Conservation (phyloP, 305 asterid species). For the Fraxinus paxiana region DNA sequence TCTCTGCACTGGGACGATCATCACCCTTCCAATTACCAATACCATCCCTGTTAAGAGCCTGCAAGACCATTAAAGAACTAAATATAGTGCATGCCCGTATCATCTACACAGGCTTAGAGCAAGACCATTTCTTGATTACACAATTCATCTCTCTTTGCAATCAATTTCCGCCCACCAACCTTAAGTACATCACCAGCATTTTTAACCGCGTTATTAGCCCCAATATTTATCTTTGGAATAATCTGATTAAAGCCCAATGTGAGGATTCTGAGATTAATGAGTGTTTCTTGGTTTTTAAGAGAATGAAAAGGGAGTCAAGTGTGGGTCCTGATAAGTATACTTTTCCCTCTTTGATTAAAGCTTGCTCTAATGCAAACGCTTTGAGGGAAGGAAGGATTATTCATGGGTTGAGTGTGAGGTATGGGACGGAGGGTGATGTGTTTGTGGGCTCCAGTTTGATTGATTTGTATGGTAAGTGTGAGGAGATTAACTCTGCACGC, state of each 20-base stretch:
- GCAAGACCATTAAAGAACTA: conserved; percentile 41
- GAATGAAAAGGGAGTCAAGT: conserved; percentile 35
- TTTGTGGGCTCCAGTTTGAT: conserved; percentile 67
- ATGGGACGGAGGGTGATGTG: conserved; percentile 47
- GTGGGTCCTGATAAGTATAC: conserved; percentile 55
- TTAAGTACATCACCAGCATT: conserved; percentile 41
- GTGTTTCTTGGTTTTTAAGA: conserved; percentile 37
- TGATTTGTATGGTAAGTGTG: conserved; percentile 69
- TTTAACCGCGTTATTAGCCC: conserved; percentile 51
- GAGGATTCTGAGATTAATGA: conserved; percentile 29
- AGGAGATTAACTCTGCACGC: conserved; percentile 50
- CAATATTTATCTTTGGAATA: conserved; percentile 61
- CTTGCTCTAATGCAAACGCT: conserved; percentile 40
- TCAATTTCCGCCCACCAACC: conserved; percentile 29
- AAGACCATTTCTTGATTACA: conserved; percentile 50
- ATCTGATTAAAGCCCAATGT: conserved; percentile 46
- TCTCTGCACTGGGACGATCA: conserved; percentile 25
- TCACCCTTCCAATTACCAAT: conserved; percentile 24
- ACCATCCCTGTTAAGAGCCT: conserved; percentile 35
- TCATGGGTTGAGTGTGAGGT: conserved; percentile 54
- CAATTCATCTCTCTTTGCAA: conserved; percentile 44
- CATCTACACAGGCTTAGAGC: conserved; percentile 62
- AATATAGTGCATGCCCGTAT: conserved; percentile 51
- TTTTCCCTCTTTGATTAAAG: conserved; percentile 54
- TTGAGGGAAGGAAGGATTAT: conserved; percentile 53